Percentiles rank a stretch among this genome's conserved stretches.
Conservation (phyloP, 768 basidiomycete species). For the Vishniacozyma victoriae region DNA sequence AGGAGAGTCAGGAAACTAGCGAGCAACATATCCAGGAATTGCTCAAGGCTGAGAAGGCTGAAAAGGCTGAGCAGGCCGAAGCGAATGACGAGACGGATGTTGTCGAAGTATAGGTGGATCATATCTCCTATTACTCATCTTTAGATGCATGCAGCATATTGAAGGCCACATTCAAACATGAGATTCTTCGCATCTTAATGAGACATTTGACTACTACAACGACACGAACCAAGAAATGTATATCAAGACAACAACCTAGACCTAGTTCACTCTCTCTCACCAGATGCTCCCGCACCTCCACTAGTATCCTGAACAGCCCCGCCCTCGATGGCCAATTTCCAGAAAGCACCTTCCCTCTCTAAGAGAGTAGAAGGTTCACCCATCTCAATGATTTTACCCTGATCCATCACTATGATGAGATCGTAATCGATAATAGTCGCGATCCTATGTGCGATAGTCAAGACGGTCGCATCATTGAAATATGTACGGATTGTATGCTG, state of each 20-base stretch:
- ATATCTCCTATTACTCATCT: no score
- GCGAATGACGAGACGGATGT: conserved; percentile 57
- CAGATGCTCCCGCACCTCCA: no score
- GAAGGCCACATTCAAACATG: no score
- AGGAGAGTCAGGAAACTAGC: conserved; percentile 46
- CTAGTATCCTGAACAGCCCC: conserved; percentile 2
- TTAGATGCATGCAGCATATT: no score
- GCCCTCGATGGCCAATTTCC: conserved; percentile 11
- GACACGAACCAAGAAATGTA: no score
- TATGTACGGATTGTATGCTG: conserved; percentile 82
- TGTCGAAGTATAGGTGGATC: conserved; percentile 75
- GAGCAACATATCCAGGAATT: conserved; percentile 60
- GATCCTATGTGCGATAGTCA: conserved; percentile 83
- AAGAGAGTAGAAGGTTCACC: conserved; percentile 33
- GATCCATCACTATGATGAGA: conserved; percentile 75
- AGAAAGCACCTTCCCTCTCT: conserved; percentile 2
- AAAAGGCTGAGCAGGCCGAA: not conserved
- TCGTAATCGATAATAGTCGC: conserved; percentile 84
- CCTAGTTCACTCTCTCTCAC: no score
- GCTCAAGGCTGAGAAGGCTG: conserved; percentile 38
- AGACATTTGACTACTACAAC: no score
- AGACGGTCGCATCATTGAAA: conserved; percentile 75
- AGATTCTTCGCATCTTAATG: no score
- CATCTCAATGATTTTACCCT: conserved; percentile 42
- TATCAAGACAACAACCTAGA: no score